Base-by-base conservation (phyloP, 345 rosid species). In the Lumnitzera littorea region DNA sequence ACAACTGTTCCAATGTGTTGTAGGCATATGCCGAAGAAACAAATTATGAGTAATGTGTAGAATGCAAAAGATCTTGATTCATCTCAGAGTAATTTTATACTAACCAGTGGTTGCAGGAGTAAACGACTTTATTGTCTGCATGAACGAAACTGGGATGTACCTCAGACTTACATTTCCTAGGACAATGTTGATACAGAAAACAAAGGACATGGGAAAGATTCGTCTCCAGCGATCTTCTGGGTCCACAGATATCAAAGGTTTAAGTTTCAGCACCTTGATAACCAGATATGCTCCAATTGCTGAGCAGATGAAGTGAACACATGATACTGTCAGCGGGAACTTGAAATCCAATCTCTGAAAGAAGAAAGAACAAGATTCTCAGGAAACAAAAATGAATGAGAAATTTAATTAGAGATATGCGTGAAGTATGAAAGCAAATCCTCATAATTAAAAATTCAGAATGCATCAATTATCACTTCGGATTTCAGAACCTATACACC, bases 91-190 rank as follows among this genome's bases (percentile, higher is more conserved):
- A 56, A 52, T 59, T 20, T 46, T 23, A 25, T 50, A 53, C 78
- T 47, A 43, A 95, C 99, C 99, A 79, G 99, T 95, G 57, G 99
- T 95, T 50, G 99, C 99, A 25, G 99, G 99, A 63, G 99, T 95
- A 67, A 95, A 95, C 24, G 99, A 95, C 75, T 95, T 95, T 43
- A 95, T 95, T 0, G 99, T 95, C 79, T 95, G 99, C 99, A 95
- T 95, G 76, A 95, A 95, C 2, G 99, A 95, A 63, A 95, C 99
- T 2, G 99, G 99, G 47, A 95, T 95, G 72, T 91, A 95, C 0
- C 97, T 86, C 24, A 95, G 74, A 76, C 99, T 95, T 64, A 95
- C 89, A 55, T 95, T 95, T 50, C 99, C 99, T 69, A 95, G 51
- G 62, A 95, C 99, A 23, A 95, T 95, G 83, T 95, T 95, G 73